Percentiles rank a stretch among this genome's conserved stretches.
Evolutionary conservation across 768 basidiomycete genomes (phyloP).

Genomic region (Pulveroboletus frians): DNA sequence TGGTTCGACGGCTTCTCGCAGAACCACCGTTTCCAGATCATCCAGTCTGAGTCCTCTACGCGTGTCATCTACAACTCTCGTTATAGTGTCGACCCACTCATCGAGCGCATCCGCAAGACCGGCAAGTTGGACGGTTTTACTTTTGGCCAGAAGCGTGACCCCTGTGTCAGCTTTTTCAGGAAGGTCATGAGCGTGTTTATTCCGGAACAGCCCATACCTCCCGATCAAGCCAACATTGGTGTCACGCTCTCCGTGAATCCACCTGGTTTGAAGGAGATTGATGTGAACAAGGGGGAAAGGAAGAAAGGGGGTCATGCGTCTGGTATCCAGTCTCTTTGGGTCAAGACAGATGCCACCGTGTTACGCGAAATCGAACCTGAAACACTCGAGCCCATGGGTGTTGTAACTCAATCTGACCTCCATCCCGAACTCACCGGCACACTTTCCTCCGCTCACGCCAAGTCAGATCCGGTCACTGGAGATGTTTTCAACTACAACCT

Average conservation of each 20-base stretch:
- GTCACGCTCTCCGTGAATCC: constrained; percentile 31
- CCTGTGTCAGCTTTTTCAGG: constrained; percentile 28
- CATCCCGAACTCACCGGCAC: constrained; percentile 31
- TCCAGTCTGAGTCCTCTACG: constrained; percentile 16
- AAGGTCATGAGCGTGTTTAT: constrained; percentile 29
- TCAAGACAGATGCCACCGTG: constrained; percentile 28
- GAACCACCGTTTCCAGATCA: constrained; percentile 38
- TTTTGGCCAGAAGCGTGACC: constrained; percentile 32
- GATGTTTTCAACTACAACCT: constrained; percentile 36
- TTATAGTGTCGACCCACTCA: constrained; percentile 24
- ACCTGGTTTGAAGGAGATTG: constrained; percentile 21
- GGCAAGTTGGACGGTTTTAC: constrained; percentile 14
- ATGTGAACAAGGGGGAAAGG: constrained; percentile 13
- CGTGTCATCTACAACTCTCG: constrained; percentile 35
- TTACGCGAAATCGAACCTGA: constrained; percentile 33
- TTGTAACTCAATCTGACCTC: constrained; percentile 25
- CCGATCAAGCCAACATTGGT: constrained; percentile 19
- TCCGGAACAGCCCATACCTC: constrained; percentile 7
- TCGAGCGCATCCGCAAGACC: constrained; percentile 27
- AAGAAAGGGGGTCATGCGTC: constrained; percentile 24
- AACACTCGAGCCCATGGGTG: constrained; percentile 34
- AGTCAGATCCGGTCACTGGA: constrained; percentile 32
- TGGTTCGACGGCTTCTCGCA: constrained; percentile 41
- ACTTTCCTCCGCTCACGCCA: constrained; percentile 35
- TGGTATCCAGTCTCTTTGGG: constrained; percentile 26